These are phyloP conservation scores for Antrodiella citrinella DNA, from an alignment of 768 basidiomycete genomes.

Conservation along the genomic window DNA sequence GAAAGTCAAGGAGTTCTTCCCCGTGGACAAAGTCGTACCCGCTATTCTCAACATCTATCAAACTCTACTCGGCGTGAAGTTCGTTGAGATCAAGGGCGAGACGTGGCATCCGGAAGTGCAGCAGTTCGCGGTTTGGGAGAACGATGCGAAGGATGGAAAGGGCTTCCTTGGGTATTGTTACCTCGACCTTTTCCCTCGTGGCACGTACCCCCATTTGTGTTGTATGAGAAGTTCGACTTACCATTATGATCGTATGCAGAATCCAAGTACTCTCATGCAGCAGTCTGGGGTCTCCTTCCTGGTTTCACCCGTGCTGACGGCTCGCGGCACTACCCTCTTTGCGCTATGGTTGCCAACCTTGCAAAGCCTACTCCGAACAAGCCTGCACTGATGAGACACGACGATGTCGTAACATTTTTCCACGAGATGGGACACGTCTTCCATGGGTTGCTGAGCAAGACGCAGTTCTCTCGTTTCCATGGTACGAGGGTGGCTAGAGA, in stretches of 20 bases:
- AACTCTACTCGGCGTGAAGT: slow-evolving; percentile 68
- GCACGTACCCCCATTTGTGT: slow-evolving; percentile 33
- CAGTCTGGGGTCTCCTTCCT: slow-evolving; percentile 70
- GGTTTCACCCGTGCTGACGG: slow-evolving; percentile 54
- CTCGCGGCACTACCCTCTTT: slow-evolving; percentile 60
- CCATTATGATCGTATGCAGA: slow-evolving; percentile 28
- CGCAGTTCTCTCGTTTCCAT: slow-evolving; percentile 71
- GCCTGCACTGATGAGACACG: slow-evolving; percentile 81
- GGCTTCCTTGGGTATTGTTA: slow-evolving; percentile 83
- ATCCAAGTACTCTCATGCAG: slow-evolving; percentile 80
- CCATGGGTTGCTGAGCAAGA: slow-evolving; percentile 53
- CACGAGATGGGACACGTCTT: slow-evolving; percentile 71
- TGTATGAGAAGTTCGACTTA: no score
- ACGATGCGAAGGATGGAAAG: slow-evolving; percentile 57
- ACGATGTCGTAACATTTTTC: slow-evolving; percentile 87
- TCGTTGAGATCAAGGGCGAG: slow-evolving; percentile 45
- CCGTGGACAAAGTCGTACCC: slow-evolving; percentile 75
- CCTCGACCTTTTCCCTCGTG: slow-evolving; percentile 80
- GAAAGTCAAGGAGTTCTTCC: slow-evolving; percentile 84
- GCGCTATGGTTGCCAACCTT: slow-evolving; percentile 87
- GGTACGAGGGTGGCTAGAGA: slow-evolving; percentile 75
- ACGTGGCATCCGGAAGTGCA: slow-evolving; percentile 88
- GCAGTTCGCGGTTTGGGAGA: slow-evolving; percentile 80
- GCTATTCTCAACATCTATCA: slow-evolving; percentile 81
- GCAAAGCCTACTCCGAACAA: slow-evolving; percentile 77